Evolutionary conservation across 805 yeast genomes (phyloP), one percentile per base, ranked within the genome.

Genomic region (Ogataea corticis): DNA sequence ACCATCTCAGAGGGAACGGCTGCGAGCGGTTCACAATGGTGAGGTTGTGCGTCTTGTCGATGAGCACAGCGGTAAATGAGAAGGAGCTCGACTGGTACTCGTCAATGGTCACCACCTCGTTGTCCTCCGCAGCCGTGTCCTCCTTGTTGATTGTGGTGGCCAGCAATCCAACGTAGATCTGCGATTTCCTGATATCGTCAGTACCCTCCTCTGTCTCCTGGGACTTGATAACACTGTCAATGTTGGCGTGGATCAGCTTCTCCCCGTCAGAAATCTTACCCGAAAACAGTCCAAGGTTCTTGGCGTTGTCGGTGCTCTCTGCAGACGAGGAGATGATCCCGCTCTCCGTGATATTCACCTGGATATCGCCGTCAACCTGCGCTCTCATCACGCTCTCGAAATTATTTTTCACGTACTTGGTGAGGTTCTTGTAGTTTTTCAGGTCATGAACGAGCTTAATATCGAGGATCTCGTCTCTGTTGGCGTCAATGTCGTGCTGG

Each of bases 1-100:
- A 84, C 99, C 99, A 94, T 61, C 80, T 83, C 37, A 79, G 62
- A 10, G 99, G 98, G 72, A 89, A 85, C 6, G 96, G 82, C 66
- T 94, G 99, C 0, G 98, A 87, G 55, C 84, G 82, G 41, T 88
- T 83, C 23, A 80, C 75, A 36, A 88, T 76, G 7, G 83, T 76
- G 51, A 94, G 80, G 51, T 81, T 77, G 67, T 94, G 92, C 31
- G 85, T 82, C 34, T 82, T 79, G 61, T 94, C 99, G 54, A 80
- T 79, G 54, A 94, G 72, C 16, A 87, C 77, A 29, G 90, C 72
- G 7, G 88, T 79, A 63, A 94, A 91, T 32, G 80, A 77, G 61
- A 92, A 91, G 11, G 87, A 77, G 18, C 75, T 72, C 1, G 77
- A 62, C 18, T 74, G 70, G 52, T 63, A 67, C 16, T 74, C 63